phyloP scores from a whole-genome alignment of 106 monocot species.

The Agapanthus africanus region DNA sequence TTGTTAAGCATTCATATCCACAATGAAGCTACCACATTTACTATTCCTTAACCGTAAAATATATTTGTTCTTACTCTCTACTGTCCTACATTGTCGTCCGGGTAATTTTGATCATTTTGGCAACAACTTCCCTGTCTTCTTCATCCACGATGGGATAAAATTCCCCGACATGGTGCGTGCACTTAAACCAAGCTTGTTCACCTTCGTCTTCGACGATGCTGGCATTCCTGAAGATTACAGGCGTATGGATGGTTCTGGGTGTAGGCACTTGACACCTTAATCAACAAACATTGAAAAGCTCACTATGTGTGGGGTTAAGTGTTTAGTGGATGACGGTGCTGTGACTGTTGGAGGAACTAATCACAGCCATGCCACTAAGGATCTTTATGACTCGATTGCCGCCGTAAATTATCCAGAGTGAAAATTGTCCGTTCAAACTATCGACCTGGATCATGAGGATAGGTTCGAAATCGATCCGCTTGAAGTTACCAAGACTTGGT shows the following conservation, averaged over 20 bases:
- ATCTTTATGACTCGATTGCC: constrained; percentile 65
- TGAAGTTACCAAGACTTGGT: constrained; percentile 90
- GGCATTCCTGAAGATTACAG: constrained; percentile 74
- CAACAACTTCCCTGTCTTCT: constrained; percentile 88
- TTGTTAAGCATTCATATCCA: too few species aligned
- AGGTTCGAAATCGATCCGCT: constrained; percentile 79
- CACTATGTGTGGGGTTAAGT: constrained; percentile 83
- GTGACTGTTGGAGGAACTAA: constrained; percentile 67
- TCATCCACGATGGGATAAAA: constrained; percentile 79
- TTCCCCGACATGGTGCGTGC: constrained; percentile 89
- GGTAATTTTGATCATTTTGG: constrained; percentile 85
- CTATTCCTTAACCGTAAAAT: too few species aligned
- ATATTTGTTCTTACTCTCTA: too few species aligned
- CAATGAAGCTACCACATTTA: too few species aligned
- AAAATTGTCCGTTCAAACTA: constrained; percentile 79
- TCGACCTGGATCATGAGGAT: constrained; percentile 67
- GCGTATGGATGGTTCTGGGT: constrained; percentile 88
- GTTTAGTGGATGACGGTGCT: constrained; percentile 67
- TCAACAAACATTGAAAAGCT: constrained; percentile 54
- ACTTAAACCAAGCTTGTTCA: constrained; percentile 82
- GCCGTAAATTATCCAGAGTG: constrained; percentile 79
- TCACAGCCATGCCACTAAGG: constrained; percentile 85
- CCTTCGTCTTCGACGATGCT: constrained; percentile 77
- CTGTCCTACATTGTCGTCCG: constrained; percentile 12
- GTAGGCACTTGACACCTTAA: constrained; percentile 70